Evolutionary conservation across 371 early-diverging fungal genomes (phyloP), one percentile per base, ranked within the genome.

Genomic region (Chytridium lagenaria): DNA sequence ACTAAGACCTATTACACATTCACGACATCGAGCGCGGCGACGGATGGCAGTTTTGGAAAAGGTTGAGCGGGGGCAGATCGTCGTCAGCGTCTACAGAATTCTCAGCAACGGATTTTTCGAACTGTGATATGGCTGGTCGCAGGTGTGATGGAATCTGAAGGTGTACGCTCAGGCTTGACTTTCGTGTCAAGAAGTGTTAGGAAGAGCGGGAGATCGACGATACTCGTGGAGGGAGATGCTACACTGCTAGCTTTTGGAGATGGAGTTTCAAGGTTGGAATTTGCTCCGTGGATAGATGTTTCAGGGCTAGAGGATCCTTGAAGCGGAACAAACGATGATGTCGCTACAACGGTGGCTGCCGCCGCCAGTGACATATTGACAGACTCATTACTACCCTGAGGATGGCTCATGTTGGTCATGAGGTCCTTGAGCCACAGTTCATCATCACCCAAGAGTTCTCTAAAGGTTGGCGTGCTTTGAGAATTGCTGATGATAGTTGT

Each of bases 41-140:
- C 55, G 10, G 16, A 55, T 10, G 55, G 55, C 19, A 28, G 55
- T 55, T 26, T 55, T 55, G 10, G 55, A n/a, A 23, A 26, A 55
- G 55, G 26, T 55, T 55, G 16, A 55, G 10, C 16, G 23, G 19
- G 16, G 55, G 55, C 23, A 55, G 26, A 26, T 55, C 23, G 55
- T 55, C 55, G 55, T 55, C 23, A 26, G 55, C 23, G 55, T 55
- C 55, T 10, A 55, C 55, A n/a, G n/a, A n/a, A n/a, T n/a, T n/a
- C 44, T 44, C 19, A 12, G 12, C 44, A 44, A 12, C 44, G 55
- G 23, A 26, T 16, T 26, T 26, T 26, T 15, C 10, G 55, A 55
- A 10, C 16, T 19, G 7, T 44, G 7, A 7, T 12, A 12, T 44
- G 7, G 44, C 44, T 44, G 7, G 7, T 19, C 44, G 44, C 7